Conservation (phyloP, 805 yeast genomes). For the Zygotorulaspora florentina region DNA sequence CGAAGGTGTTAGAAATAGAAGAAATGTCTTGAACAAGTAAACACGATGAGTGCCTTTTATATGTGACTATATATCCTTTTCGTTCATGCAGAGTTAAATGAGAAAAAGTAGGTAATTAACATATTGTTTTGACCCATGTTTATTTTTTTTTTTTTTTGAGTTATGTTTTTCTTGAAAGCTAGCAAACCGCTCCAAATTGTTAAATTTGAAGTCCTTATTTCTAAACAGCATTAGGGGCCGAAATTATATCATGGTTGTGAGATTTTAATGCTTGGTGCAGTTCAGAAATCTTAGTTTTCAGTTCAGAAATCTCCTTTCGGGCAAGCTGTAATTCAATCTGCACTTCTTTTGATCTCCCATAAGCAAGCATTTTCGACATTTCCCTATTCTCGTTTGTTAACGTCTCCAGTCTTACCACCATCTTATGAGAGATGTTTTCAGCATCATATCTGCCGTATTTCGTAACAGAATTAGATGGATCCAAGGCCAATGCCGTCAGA, state of each 20-base stretch:
- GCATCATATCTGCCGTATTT: conserved; percentile 64
- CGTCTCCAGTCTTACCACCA: conserved; percentile 55
- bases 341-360: conserved; percentile 69
- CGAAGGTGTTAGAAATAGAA: conserved; percentile 74
- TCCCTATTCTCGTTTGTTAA: conserved; percentile 67
- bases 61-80: too few relatives aligned
- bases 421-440: conserved; percentile 69
- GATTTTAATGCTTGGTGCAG: background rate
- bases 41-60: background rate
- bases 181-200: conserved; percentile 3
- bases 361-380: conserved; percentile 65
- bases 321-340: conserved; percentile 64
- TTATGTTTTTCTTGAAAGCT: background rate
- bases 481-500: conserved; percentile 49
- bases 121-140: background rate
- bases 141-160: background rate
- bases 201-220: background rate
- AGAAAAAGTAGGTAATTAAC: background rate
- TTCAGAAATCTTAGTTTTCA: conserved; percentile 31
- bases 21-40: conserved; percentile 38
- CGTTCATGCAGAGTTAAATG: too few relatives aligned
- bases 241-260: too few relatives aligned
- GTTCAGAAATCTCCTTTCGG: conserved; percentile 46
- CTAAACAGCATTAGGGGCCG: too few relatives aligned
- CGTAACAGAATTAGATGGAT: conserved; percentile 45